Percentiles rank a stretch among this genome's conserved stretches.
phyloP scores from a whole-genome alignment of 2,329 filamentous ascomycete genomes.

The Colletotrichum tanaceti region DNA sequence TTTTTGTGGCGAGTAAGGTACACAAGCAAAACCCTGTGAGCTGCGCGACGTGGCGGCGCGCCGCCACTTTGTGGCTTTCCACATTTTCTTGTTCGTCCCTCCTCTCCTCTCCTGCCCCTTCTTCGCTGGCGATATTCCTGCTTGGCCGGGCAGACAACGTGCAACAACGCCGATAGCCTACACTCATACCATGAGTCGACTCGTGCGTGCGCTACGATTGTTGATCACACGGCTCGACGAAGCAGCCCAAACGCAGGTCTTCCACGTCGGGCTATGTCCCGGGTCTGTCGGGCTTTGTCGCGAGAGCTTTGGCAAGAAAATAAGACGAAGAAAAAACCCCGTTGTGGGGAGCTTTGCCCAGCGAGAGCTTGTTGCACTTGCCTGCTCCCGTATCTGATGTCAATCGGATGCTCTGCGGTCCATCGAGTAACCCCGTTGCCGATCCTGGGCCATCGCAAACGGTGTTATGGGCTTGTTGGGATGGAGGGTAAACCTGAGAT shows the following conservation, averaged over 20 bases:
- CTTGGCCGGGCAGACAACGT: not conserved
- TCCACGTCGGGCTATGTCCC: not conserved
- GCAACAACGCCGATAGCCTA: no score
- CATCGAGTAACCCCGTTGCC: slow-evolving; percentile 1
- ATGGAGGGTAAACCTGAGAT: slow-evolving; percentile 3
- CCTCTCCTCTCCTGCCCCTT: not conserved
- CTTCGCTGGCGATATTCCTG: not conserved
- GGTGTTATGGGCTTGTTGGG: slow-evolving; percentile 16
- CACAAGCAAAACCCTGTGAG: not conserved
- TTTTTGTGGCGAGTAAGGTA: slow-evolving; percentile 31
- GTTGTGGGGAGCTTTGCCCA: slow-evolving; percentile 1
- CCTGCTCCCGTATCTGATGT: slow-evolving; percentile 7
- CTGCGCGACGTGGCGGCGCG: not conserved
- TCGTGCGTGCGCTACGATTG: not conserved
- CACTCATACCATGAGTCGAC: not conserved
- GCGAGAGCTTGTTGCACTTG: not conserved
- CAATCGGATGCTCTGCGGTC: slow-evolving; percentile 15
- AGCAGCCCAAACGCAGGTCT: not conserved
- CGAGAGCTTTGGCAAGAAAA: not conserved
- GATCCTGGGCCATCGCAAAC: not conserved
- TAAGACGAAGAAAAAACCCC: not conserved
- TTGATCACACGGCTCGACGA: not conserved
- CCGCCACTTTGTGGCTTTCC: slow-evolving; percentile 1
- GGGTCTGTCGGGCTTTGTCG: not conserved
- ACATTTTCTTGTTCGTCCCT: not conserved